Evolutionary conservation across 2,329 filamentous ascomycete species (phyloP).

Genomic region (Epicoccum sorghinum): DNA sequence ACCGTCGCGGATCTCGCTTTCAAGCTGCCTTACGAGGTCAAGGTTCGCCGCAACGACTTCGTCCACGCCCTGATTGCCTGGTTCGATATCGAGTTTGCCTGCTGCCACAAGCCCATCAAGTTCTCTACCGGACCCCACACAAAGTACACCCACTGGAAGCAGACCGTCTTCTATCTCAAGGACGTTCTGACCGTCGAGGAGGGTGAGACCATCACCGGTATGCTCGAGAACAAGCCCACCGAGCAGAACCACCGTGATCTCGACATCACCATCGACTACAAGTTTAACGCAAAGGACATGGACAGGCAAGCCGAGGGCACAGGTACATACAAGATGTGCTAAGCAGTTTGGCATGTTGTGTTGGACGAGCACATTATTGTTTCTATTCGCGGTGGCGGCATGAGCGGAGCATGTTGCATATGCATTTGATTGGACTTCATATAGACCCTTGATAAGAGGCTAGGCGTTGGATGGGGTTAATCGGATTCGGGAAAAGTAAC

Average conservation of each 20-base stretch:
- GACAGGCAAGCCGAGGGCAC: constrained; percentile 71
- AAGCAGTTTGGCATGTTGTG: constrained; percentile 9
- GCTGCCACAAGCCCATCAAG: constrained; percentile 95
- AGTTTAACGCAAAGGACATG: constrained; percentile 75
- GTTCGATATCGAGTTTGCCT: constrained; percentile 99
- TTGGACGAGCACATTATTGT: not conserved
- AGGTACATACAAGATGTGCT: constrained; percentile 77
- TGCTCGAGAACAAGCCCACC: constrained; percentile 84
- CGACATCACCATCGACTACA: constrained; percentile 86
- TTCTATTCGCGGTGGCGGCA: constrained; percentile 1
- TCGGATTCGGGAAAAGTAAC: constrained; percentile 24
- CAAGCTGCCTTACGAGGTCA: constrained; percentile 75
- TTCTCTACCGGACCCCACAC: constrained; percentile 98
- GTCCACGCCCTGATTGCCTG: constrained; percentile 95
- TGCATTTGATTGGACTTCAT: constrained; percentile 15
- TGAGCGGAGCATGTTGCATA: constrained; percentile 8
- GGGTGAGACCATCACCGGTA: constrained; percentile 78
- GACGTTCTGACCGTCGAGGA: constrained; percentile 91
- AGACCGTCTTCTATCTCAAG: constrained; percentile 97
- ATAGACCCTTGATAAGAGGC: constrained; percentile 17
- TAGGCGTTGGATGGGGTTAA: constrained; percentile 11
- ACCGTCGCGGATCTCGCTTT: constrained; percentile 84
- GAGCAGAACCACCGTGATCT: constrained; percentile 93
- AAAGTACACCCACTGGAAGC: constrained; percentile 99
- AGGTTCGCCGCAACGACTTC: constrained; percentile 86